These are phyloP conservation scores for Acacia confusa DNA, from an alignment of 306 rosid genomes.

Conservation along the genomic window DNA sequence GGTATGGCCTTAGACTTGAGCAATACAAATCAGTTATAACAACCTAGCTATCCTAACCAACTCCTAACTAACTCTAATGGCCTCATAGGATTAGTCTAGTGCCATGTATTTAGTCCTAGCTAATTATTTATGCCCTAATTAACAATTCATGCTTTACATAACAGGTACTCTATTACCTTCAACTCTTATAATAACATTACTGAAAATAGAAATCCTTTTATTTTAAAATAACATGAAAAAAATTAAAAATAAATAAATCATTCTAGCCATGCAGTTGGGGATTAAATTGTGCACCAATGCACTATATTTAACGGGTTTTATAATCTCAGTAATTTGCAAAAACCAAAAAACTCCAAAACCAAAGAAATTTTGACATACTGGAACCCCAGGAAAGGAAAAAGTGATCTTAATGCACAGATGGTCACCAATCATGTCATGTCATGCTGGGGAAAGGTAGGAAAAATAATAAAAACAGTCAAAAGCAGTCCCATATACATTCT, in stretches of 20 bases:
- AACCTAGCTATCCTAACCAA: no score
- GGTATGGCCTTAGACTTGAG: no score
- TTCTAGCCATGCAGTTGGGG: background rate
- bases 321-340: background rate
- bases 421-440: background rate
- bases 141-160: no score
- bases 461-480: background rate
- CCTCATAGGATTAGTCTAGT: no score
- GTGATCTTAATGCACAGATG: background rate
- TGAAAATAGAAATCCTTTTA: background rate
- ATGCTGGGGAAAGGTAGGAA: background rate
- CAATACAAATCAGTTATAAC: no score
- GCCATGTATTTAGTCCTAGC: no score
- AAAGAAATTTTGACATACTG: background rate
- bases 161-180: no score
- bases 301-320: background rate
- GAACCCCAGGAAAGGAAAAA: background rate
- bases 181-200: background rate
- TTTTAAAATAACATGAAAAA: background rate
- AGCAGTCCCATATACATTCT: slow-evolving; percentile 18
- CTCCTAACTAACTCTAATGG: no score
- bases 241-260: background rate
- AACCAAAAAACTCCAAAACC: background rate
- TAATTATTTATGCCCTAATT: no score
- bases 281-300: background rate